phyloP scores from a whole-genome alignment of 2,329 filamentous ascomycete genomes.

The Cladophialophora immunda region DNA sequence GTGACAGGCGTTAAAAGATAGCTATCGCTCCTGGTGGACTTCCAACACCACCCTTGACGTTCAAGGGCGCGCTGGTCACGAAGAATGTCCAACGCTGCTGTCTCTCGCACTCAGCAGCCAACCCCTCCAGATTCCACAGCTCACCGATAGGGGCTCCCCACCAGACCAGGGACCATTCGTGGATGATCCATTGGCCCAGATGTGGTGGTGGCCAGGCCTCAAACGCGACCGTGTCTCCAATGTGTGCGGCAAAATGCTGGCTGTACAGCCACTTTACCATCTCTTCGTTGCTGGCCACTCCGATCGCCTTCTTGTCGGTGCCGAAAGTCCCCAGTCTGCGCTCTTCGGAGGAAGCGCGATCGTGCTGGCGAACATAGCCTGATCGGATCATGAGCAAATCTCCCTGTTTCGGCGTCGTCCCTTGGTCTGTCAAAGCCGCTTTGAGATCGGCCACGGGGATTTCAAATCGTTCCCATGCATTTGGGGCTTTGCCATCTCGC shows the following conservation, averaged over 20 bases:
- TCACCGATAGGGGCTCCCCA: conserved; percentile 41
- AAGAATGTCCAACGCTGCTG: conserved; percentile 56
- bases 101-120: conserved; percentile 48
- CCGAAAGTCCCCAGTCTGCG: conserved; percentile 5
- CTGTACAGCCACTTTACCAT: conserved; percentile 19
- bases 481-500: conserved; percentile 59
- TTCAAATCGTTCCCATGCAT: conserved; percentile 52
- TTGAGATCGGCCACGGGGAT: conserved; percentile 64
- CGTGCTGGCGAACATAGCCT: conserved; percentile 53
- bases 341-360: neutral
- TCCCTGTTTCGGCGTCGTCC: conserved; percentile 57
- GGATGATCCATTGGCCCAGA: conserved; percentile 26
- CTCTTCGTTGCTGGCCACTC: conserved; percentile 6
- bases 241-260: conserved; percentile 26
- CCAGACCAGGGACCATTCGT: conserved; percentile 37
- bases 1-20: conserved; percentile 26
- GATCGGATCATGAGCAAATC: conserved; percentile 73
- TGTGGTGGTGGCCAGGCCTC: conserved; percentile 33
- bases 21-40: conserved; percentile 37
- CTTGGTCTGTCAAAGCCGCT: conserved; percentile 54
- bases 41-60: conserved; percentile 43
- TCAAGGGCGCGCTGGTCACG: conserved; percentile 56
- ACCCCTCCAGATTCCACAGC: conserved; percentile 48
- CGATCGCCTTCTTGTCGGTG: conserved; percentile 1
- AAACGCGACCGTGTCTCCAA: conserved; percentile 18